phyloP scores from a whole-genome alignment of 2,329 filamentous ascomycete species.

The Pestalotiopsis sp. region DNA sequence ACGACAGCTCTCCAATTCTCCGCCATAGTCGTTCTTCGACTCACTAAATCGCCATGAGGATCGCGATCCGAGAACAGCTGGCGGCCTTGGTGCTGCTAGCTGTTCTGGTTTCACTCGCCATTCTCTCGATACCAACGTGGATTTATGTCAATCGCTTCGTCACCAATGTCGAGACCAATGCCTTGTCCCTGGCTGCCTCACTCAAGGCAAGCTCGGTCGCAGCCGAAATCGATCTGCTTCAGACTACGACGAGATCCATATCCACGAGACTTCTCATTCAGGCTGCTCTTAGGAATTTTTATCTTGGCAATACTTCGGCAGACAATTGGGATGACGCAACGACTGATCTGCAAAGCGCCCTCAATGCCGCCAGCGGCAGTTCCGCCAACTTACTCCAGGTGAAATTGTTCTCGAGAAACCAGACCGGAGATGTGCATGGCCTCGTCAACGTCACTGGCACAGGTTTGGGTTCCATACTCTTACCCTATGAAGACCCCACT shows the following conservation, averaged over 20 bases:
- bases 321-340: conserved; percentile 61
- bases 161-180: conserved; percentile 52
- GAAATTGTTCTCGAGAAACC: conserved; percentile 70
- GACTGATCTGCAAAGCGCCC: conserved; percentile 69
- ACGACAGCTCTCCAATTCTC: not conserved
- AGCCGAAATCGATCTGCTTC: conserved; percentile 75
- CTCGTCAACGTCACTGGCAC: conserved; percentile 65
- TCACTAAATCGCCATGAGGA: conserved; percentile 60
- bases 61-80: conserved; percentile 86
- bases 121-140: conserved; percentile 78
- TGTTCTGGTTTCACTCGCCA: conserved; percentile 71
- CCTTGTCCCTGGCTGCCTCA: conserved; percentile 76
- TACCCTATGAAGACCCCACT: conserved; percentile 63
- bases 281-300: conserved; percentile 50
- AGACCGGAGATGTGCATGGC: conserved; percentile 46
- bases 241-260: conserved; percentile 72
- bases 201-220: conserved; percentile 83
- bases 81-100: conserved; percentile 75
- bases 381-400: conserved; percentile 64
- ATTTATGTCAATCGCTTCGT: conserved; percentile 58
- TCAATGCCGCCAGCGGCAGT: conserved; percentile 58
- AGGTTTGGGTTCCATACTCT: conserved; percentile 47
- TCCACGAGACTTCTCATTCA: conserved; percentile 66
- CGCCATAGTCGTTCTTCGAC: conserved; percentile 5
- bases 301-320: conserved; percentile 52